phyloP scores from a whole-genome alignment of 2,329 filamentous ascomycete genomes.

The Phoma sp. region DNA sequence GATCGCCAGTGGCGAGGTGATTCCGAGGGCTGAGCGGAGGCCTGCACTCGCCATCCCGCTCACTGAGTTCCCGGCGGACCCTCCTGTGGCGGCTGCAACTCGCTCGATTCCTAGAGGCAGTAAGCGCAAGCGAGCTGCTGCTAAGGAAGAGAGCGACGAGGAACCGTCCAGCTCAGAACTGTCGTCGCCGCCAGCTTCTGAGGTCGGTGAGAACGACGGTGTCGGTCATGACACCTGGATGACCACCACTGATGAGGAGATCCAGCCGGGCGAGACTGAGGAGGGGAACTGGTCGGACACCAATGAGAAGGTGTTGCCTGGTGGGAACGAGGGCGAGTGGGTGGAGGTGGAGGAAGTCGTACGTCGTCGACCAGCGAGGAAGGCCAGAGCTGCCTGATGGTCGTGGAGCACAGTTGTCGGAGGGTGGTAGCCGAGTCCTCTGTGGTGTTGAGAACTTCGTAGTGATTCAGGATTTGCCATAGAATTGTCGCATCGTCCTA shows the following conservation, averaged over 20 bases:
- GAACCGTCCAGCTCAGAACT: conserved; percentile 2
- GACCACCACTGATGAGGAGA: conserved; percentile 1
- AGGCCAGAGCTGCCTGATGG: neutral
- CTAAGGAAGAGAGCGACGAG: neutral
- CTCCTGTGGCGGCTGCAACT: neutral
- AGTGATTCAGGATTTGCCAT: too few relatives aligned
- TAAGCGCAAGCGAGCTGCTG: conserved; percentile 9
- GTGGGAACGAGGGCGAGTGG: neutral
- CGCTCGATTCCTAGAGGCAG: neutral
- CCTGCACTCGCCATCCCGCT: conserved; percentile 1
- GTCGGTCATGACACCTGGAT: neutral
- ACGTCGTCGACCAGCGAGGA: neutral
- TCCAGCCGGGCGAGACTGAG: neutral
- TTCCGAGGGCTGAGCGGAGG: neutral
- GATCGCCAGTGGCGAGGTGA: neutral
- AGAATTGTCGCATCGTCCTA: too few relatives aligned
- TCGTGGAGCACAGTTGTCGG: too few relatives aligned
- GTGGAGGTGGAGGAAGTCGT: neutral
- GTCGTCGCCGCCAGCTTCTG: conserved; percentile 1
- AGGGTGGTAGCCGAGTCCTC: too few relatives aligned
- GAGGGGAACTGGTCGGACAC: neutral
- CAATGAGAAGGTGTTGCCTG: neutral
- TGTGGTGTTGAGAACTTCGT: too few relatives aligned
- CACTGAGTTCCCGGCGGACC: conserved; percentile 2
- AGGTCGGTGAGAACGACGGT: neutral